Conservation (phyloP, 257 asterid genomes). For the Lavandula angustifolia region DNA sequence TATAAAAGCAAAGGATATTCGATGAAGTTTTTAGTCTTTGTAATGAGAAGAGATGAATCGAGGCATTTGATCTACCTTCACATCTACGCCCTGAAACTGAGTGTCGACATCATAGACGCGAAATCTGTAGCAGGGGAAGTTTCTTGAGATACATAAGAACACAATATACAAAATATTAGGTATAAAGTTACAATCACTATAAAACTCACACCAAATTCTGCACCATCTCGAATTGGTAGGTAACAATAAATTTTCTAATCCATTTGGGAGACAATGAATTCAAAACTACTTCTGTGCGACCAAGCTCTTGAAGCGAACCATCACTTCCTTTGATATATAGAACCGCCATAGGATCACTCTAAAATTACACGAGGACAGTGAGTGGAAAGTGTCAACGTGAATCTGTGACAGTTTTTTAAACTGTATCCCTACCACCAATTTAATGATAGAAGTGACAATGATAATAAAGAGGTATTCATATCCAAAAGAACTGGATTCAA, state of each 20-base stretch:
- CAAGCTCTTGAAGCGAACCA: constrained; percentile 82
- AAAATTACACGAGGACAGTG: constrained; percentile 39
- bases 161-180: constrained; percentile 22
- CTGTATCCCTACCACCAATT: constrained; percentile 14
- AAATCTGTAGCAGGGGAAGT: constrained; percentile 58
- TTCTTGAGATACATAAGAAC: constrained; percentile 33
- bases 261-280: constrained; percentile 91
- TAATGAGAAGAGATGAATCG: constrained; percentile 15
- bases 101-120: constrained; percentile 90
- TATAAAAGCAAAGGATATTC: constrained; percentile 15
- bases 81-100: constrained; percentile 70
- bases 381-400: constrained; percentile 26
- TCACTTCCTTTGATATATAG: constrained; percentile 71
- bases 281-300: constrained; percentile 91
- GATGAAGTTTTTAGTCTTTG: neutral
- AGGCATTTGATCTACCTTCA: constrained; percentile 57
- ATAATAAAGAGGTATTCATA: constrained; percentile 2
- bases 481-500: constrained; percentile 21
- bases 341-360: constrained; percentile 98
- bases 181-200: constrained; percentile 27
- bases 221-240: constrained; percentile 91
- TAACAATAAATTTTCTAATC: constrained; percentile 68
- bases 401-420: constrained; percentile 19
- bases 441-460: constrained; percentile 9
- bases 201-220: constrained; percentile 93